phyloP scores from a whole-genome alignment of 371 early-diverging fungal species.

The Haplosporangium sp. region DNA sequence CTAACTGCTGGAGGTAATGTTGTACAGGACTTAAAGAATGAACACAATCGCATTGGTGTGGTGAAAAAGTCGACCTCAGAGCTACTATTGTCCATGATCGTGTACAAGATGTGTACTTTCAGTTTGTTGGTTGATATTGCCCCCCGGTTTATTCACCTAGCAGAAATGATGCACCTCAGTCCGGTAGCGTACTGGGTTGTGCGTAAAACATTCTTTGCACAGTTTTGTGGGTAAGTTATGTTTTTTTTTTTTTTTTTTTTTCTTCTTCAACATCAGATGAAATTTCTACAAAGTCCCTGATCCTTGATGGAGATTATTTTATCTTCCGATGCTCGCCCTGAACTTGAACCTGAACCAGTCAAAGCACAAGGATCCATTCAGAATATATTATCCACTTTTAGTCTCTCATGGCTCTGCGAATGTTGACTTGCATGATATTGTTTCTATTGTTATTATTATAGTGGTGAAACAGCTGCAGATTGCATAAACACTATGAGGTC shows the following conservation, averaged over 20 bases:
- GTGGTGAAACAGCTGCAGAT: constrained; percentile 89
- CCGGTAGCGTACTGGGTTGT: constrained; percentile 73
- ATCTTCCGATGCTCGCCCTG: background rate
- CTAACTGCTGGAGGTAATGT: constrained; percentile 9
- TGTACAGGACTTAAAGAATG: constrained; percentile 28
- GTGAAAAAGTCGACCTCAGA: constrained; percentile 67
- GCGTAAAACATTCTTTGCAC: constrained; percentile 87
- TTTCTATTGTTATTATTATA: background rate
- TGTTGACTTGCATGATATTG: background rate
- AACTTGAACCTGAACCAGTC: background rate
- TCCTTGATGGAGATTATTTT: background rate
- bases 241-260: background rate
- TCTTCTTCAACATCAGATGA: too few relatives aligned
- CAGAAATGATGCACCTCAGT: constrained; percentile 68
- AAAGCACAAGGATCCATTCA: background rate
- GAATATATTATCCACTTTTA: background rate
- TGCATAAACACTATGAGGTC: constrained; percentile 83
- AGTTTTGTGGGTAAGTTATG: constrained; percentile 83
- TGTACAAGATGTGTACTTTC: constrained; percentile 80
- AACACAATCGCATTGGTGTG: constrained; percentile 59
- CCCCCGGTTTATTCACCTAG: constrained; percentile 69
- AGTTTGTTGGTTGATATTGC: constrained; percentile 75
- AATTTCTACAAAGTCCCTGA: background rate
- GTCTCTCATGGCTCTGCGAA: background rate
- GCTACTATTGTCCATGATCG: constrained; percentile 76